Evolutionary conservation across 805 yeast species (phyloP), one percentile per base, ranked within the genome.

Genomic region (Monosporozyma unispora): DNA sequence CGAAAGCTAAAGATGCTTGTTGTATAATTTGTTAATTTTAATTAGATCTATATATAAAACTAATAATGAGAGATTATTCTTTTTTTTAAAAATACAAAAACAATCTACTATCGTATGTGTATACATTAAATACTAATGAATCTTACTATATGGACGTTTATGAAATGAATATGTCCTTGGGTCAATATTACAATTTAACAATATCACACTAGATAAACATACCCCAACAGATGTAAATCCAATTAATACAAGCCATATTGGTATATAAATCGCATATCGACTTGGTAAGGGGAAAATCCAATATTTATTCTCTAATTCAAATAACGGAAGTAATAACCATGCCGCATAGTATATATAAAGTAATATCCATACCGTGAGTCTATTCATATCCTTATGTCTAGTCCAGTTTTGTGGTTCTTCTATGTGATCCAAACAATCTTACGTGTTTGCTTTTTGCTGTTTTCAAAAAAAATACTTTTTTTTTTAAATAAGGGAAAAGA

Each of bases 261-360:
- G 70, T 12, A 65, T 25, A 33, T 59, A 58, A 19, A 63, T 56
- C 2, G 69, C 70, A 42, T 59, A 58, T 21, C 53, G 46, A 38
- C 67, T 62, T 3, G 66, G 61, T 1, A 65, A 33, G 11, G 69
- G 70, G 47, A 66, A 66, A 39, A 47, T n/a, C 12, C 22, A 16
- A 21, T 45, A 42, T 39, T 33, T 47, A 11, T 49, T 49, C 35
- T 52, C 54, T 12, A 49, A 40, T n/a, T 61, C 66, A 54, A 66
- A 65, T 9, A 64, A 57, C 1, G 70, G 70, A 21, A 64, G 46
- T 1, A 60, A 46, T 21, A 66, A 50, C 70, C 70, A 66, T 21
- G 55, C 46, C 10, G 59, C 44, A 47, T 66, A 66, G 46, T 64
- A 66, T 7, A 57, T 28, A 49, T 57, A 58, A 3, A 55, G 48